Evolutionary conservation across 495 filamentous ascomycete genomes (phyloP).

Genomic region (Penicillium canescens): DNA sequence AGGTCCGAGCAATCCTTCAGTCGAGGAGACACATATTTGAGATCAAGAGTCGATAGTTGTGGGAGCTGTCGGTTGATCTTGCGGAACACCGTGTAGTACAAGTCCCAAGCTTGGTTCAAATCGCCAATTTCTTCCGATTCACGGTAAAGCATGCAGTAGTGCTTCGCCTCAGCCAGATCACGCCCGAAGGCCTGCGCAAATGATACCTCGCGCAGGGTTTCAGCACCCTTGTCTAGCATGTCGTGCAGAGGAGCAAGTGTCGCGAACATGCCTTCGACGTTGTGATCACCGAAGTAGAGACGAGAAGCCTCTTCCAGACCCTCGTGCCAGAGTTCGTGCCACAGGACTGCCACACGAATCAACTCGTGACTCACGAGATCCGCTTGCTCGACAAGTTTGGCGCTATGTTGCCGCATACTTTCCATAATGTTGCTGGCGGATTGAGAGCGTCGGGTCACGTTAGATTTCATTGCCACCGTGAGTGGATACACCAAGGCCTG

Average conservation of each 20-base stretch:
- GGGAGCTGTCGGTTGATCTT: conserved; percentile 93
- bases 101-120: conserved; percentile 96
- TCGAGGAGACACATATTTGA: conserved; percentile 94
- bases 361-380: conserved; percentile 92
- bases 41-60: conserved; percentile 85
- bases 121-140: conserved; percentile 86
- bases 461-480: conserved; percentile 97
- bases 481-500: conserved; percentile 99
- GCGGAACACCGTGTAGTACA: conserved; percentile 97
- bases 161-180: conserved; percentile 88
- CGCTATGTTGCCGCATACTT: conserved; percentile 92
- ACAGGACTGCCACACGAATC: conserved; percentile 92
- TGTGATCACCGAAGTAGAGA: conserved; percentile 88
- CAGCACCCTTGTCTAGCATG: conserved; percentile 82
- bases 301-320: conserved; percentile 96
- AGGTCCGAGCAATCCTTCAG: conserved; percentile 80
- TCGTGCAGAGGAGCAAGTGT: conserved; percentile 89
- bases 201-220: conserved; percentile 92
- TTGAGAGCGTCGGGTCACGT: conserved; percentile 72
- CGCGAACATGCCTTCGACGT: conserved; percentile 95
- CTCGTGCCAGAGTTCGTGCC: conserved; percentile 99
- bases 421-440: conserved; percentile 94
- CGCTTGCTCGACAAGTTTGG: conserved; percentile 92
- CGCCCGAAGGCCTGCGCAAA: conserved; percentile 98
- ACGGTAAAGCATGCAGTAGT: conserved; percentile 92